These are phyloP conservation scores for Auricularia heimuer DNA, from an alignment of 768 basidiomycete genomes.

Conservation along the genomic window DNA sequence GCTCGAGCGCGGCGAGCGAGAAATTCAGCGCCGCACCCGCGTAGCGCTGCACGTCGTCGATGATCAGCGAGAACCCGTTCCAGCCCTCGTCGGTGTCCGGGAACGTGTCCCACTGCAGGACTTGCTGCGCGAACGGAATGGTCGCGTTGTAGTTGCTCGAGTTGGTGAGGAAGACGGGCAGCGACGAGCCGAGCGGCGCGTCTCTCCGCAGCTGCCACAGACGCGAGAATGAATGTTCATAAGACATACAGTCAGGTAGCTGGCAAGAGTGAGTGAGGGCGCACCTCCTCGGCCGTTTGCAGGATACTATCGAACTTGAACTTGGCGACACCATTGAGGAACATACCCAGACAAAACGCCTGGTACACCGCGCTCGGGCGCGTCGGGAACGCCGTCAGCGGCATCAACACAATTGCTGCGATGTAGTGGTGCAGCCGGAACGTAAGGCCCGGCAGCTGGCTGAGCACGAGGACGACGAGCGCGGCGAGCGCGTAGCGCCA, in stretches of 20 bases:
- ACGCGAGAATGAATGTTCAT: slow-evolving; percentile 2
- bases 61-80: slow-evolving; percentile 69
- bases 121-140: slow-evolving; percentile 44
- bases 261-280: slow-evolving; percentile 12
- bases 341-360: slow-evolving; percentile 73
- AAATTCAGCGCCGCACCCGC: slow-evolving; percentile 61
- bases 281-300: slow-evolving; percentile 61
- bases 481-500: slow-evolving; percentile 66
- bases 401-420: slow-evolving; percentile 61
- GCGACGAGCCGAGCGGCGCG: slow-evolving; percentile 53
- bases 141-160: slow-evolving; percentile 54
- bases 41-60: slow-evolving; percentile 82
- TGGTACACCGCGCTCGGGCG: slow-evolving; percentile 71
- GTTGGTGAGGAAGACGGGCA: slow-evolving; percentile 68
- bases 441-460: slow-evolving; percentile 55
- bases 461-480: slow-evolving; percentile 53
- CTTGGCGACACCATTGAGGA: slow-evolving; percentile 67
- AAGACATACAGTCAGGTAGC: neutral
- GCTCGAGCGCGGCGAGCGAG: slow-evolving; percentile 52
- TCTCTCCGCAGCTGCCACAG: slow-evolving; percentile 54
- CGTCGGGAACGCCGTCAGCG: slow-evolving; percentile 74
- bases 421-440: slow-evolving; percentile 80
- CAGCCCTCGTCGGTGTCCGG: slow-evolving; percentile 36
- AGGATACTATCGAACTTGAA: slow-evolving; percentile 76
- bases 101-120: slow-evolving; percentile 45